Percentiles rank a stretch among this genome's conserved stretches.
Evolutionary conservation across 129 eudicot genomes (phyloP).

Genomic region (Centella asiatica): DNA sequence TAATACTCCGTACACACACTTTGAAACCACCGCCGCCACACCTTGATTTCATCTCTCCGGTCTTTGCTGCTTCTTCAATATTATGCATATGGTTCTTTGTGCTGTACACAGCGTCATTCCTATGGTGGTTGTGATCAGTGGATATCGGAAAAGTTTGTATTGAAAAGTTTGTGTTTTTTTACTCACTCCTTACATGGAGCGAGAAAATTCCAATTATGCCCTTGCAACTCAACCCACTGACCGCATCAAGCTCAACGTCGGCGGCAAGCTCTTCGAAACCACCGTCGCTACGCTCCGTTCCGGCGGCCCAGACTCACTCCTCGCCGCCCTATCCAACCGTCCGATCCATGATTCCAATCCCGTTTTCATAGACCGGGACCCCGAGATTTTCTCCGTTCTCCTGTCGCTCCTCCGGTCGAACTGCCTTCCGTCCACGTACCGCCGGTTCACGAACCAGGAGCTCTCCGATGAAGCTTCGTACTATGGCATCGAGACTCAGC

Average conservation of each 20-base stretch:
- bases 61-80: no score
- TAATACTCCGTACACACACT: no score
- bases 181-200: constrained; percentile 27
- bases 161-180: no score
- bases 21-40: no score
- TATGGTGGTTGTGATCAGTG: no score
- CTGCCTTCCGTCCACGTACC: constrained; percentile 57
- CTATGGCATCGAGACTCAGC: constrained; percentile 60
- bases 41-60: no score
- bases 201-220: constrained; percentile 17
- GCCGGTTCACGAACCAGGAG: constrained; percentile 56
- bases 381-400: constrained; percentile 63
- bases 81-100: no score
- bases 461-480: constrained; percentile 64
- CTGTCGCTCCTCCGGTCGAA: constrained; percentile 79
- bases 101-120: no score
- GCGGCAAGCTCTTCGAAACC: constrained; percentile 90
- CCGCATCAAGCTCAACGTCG: constrained; percentile 86
- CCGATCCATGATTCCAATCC: constrained; percentile 20
- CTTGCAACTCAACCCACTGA: constrained; percentile 19
- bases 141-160: no score
- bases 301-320: constrained; percentile 61
- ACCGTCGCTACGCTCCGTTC: constrained; percentile 81
- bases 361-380: constrained; percentile 87
- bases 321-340: constrained; percentile 55